Percentiles rank a stretch among this genome's conserved stretches.
phyloP scores from a whole-genome alignment of 768 basidiomycete species.

The Russula vinacea region DNA sequence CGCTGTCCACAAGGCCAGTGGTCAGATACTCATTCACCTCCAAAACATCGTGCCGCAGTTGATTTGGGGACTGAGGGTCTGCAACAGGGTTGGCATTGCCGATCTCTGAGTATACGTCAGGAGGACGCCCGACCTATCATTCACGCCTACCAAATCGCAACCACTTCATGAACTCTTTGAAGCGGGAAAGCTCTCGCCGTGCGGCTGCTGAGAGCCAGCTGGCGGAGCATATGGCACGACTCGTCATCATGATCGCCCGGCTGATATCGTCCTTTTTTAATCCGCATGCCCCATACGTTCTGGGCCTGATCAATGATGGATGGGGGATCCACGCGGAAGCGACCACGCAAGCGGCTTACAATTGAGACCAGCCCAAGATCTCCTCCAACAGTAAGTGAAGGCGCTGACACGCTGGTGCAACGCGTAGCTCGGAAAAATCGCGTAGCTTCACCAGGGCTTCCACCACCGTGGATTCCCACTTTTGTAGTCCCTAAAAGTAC shows the following conservation, averaged over 20 bases:
- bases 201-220: constrained; percentile 67
- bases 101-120: constrained; percentile 41
- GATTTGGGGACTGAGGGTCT: constrained; percentile 46
- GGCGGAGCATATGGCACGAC: constrained; percentile 57
- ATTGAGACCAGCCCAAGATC: constrained; percentile 69
- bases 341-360: constrained; percentile 47
- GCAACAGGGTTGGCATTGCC: constrained; percentile 49
- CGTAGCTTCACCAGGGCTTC: constrained; percentile 71
- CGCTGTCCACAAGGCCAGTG: constrained; percentile 62
- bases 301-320: constrained; percentile 45
- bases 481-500: constrained; percentile 62
- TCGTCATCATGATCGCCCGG: constrained; percentile 50
- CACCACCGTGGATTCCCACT: constrained; percentile 74
- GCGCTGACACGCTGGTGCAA: constrained; percentile 74
- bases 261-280: constrained; percentile 50
- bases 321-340: constrained; percentile 16
- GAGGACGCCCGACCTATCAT: background rate
- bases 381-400: constrained; percentile 74
- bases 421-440: constrained; percentile 65
- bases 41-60: constrained; percentile 65
- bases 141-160: constrained; percentile 62
- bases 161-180: constrained; percentile 78
- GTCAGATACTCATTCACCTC: constrained; percentile 80
- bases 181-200: constrained; percentile 64
- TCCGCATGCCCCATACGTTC: constrained; percentile 51